Evolutionary conservation across 2,329 filamentous ascomycete species (phyloP).

Genomic region (Alternaria angustiovoidea): DNA sequence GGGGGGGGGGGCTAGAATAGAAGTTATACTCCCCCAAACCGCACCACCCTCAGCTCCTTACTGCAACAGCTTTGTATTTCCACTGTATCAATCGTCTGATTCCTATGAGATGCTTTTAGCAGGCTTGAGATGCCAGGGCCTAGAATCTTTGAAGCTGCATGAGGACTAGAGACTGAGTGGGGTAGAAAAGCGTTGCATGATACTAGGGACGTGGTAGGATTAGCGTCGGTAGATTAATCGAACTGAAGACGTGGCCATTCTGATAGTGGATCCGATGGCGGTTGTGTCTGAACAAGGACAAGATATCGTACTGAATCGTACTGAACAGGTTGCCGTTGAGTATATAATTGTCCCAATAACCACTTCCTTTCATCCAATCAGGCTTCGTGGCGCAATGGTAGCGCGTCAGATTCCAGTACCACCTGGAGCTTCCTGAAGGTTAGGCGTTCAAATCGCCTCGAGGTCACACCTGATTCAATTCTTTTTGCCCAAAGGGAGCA

Average conservation of each 20-base stretch:
- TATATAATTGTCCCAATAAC: background rate
- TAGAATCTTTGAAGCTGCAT: background rate
- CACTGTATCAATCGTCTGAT: no score
- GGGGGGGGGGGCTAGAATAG: no score
- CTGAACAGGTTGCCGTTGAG: accelerated
- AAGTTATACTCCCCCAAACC: no score
- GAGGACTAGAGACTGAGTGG: background rate
- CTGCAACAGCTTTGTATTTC: no score
- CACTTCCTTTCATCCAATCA: slow-evolving; percentile 19
- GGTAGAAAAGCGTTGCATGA: background rate
- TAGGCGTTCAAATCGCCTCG: slow-evolving; percentile 39
- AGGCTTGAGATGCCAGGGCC: background rate
- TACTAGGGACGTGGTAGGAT: slow-evolving; percentile 1
- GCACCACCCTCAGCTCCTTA: no score
- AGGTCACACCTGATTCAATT: slow-evolving; percentile 30
- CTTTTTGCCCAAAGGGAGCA: background rate
- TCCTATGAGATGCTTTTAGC: background rate
- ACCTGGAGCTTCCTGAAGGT: slow-evolving; percentile 37
- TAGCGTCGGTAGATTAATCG: background rate
- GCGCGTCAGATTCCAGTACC: slow-evolving; percentile 43
- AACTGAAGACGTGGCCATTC: background rate
- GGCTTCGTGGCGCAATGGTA: slow-evolving; percentile 42
- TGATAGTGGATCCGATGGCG: background rate
- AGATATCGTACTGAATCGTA: no score
- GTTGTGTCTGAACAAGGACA: background rate